Base-by-base conservation (phyloP, 169 alveolate genomes). In the Babesia microti region DNA sequence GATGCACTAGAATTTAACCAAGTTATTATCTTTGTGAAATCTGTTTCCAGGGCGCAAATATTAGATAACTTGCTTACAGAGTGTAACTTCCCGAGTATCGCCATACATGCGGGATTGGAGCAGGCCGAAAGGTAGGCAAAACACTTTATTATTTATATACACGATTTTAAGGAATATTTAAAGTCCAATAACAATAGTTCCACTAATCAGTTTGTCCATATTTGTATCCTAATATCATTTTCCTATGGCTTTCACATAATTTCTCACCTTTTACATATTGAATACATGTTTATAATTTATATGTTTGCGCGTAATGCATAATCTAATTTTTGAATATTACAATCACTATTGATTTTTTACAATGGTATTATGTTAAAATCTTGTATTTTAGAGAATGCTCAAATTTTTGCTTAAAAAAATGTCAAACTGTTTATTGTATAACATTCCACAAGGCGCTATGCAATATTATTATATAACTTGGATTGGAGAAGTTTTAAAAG, bases 71-170 rank as follows among this genome's bases (percentile, higher is more conserved):
- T 96, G 34, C 80, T 96, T 44, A 80, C 87, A 30, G 97, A 92
- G 67, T 86, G 98, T 87, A 87, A 89, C 73, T 96, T 96, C 89
- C 99, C 99, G n/a, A 89, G 98, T n/a, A 93, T 93, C 63, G 91
- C 97, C 48, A 94, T 94, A 37, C 99, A 94, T 79, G 91, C 97
- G 27, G 97, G 93, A 41, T 79, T 90, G 41, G 73, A 84, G 36
- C 93, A 86, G 79, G 91, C 85, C 56, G 95, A 90, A 68, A 68
- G 92, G 88, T 80, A 66, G 12, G 58, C 47, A 11, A 24, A 42
- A 17, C 21, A 28, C 26, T 17, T 7, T 5, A 29, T 15, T 18
- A 5, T n/a, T n/a, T n/a, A n/a, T n/a, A n/a, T n/a, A n/a, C n/a
- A n/a, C n/a, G n/a, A n/a, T n/a, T n/a, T n/a, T n/a, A n/a, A n/a